Conservation (phyloP, 108 stramenopile genomes). For the Asterionellopsis glacialis region DNA sequence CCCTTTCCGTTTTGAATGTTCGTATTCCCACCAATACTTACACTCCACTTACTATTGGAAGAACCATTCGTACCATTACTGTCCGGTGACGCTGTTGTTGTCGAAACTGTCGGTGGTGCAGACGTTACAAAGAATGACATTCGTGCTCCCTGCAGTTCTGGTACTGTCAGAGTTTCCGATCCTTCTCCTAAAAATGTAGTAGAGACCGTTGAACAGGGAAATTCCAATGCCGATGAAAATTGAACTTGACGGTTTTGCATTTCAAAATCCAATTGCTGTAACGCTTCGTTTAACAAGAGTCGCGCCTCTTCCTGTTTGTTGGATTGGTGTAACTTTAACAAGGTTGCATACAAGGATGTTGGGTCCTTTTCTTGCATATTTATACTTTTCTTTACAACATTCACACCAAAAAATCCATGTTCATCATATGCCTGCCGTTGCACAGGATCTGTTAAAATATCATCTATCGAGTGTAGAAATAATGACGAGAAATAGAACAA, state of each 20-base stretch:
- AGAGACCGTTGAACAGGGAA: constrained; percentile 5
- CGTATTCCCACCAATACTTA: constrained; percentile 25
- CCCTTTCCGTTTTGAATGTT: constrained; percentile 23
- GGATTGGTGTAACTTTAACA: constrained; percentile 17
- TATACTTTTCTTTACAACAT: constrained; percentile 21
- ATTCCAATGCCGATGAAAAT: not conserved
- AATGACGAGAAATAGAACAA: not conserved
- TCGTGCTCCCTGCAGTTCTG: constrained; percentile 5
- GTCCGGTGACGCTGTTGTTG: not conserved
- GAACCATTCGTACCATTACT: not conserved
- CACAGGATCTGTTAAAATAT: constrained; percentile 54
- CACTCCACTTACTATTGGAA: constrained; percentile 12
- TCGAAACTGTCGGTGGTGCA: not conserved
- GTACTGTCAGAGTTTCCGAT: not conserved
- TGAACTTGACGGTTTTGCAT: not conserved
- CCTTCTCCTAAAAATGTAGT: constrained; percentile 14
- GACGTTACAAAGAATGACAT: not conserved
- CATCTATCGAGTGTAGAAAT: constrained; percentile 15
- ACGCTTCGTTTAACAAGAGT: constrained; percentile 1
- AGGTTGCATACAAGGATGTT: constrained; percentile 4
- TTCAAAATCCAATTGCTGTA: constrained; percentile 7
- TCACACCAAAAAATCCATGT: constrained; percentile 32
- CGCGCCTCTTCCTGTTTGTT: constrained; percentile 13
- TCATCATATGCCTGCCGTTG: constrained; percentile 46
- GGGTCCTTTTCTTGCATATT: constrained; percentile 1